A percentile compares a stretch with the other conserved stretches of the same genome.
Evolutionary conservation across 2,329 filamentous ascomycete genomes (phyloP).

Genomic region (Talaromyces albobiverticillius): DNA sequence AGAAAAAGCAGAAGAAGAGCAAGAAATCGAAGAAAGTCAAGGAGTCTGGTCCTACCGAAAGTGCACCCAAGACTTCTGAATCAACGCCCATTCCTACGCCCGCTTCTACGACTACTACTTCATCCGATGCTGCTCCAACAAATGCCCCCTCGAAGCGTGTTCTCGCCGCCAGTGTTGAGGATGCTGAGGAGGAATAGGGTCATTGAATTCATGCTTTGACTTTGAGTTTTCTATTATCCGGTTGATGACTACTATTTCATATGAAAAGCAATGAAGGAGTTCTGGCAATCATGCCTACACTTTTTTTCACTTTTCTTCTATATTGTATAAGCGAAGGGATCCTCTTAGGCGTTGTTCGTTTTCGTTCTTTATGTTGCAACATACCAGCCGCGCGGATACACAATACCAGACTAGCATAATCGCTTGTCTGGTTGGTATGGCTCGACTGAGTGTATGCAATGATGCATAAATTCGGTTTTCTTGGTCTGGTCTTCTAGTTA

Average conservation of each 20-base stretch:
- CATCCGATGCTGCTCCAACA: constrained; percentile 22
- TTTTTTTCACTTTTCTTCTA: background rate
- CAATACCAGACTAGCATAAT: background rate
- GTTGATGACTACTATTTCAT: too few species aligned
- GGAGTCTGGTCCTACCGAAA: background rate
- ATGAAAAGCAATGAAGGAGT: background rate
- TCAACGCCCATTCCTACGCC: constrained; percentile 31
- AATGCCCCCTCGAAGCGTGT: constrained; percentile 30
- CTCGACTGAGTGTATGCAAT: too few species aligned
- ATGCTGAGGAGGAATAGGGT: constrained; percentile 38
- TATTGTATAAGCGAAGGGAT: constrained; percentile 2
- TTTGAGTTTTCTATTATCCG: background rate
- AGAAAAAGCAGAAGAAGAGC: constrained; percentile 40
- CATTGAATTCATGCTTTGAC: background rate
- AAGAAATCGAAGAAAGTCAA: constrained; percentile 23
- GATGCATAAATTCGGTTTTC: too few species aligned
- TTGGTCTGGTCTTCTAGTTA: too few species aligned
- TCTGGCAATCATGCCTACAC: background rate
- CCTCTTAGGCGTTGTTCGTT: constrained; percentile 3
- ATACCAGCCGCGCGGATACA: background rate
- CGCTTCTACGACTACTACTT: constrained; percentile 26
- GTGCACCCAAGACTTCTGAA: constrained; percentile 24
- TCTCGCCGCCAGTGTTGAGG: constrained; percentile 45
- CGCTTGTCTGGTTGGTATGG: too few species aligned
- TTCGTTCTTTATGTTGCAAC: background rate